Base-by-base conservation (phyloP, 495 filamentous ascomycete species). In the Penicillium parvum region DNA sequence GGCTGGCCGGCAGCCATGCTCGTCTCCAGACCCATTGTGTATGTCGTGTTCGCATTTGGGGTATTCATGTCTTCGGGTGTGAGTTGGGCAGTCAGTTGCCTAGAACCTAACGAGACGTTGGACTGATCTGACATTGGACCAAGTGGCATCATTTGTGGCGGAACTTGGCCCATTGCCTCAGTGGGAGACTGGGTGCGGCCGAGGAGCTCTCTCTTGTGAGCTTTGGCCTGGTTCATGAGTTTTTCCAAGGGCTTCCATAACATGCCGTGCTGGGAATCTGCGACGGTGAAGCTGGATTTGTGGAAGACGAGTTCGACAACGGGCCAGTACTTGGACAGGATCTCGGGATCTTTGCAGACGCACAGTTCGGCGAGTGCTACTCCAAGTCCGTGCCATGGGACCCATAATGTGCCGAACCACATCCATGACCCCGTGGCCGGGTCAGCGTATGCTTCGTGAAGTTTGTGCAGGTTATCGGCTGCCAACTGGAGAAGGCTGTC, bases 191-290 rank as follows among this genome's bases (percentile, higher is more conserved):
- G 23, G 14, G 16, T 11, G n/a, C n/a, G n/a, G 3, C 37, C 45
- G 9, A 53, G 27, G 16, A 61, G 37, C 15, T 61, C 43, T 16
- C 58, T 43, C 34, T 55, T 63, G 5, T 41, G 50, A 1, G 49
- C 20, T 9, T 44, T 52, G 0, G 66, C 69, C 30, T 63, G 68
- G 4, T 40, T 62, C 68, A 84, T 81, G 12, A 91, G 66, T 46
- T 83, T 88, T 32, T 72, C 72, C 34, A 91, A 64, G 1, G 85
- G 85, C 28, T 77, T 70, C 84, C 85, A 91, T 1, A 90, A 69
- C 53, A 75, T 79, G 2, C 73, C 76, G 11, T 74, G 69, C 45
- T 72, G 73, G 17, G 74, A 69, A 22, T 82, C 69, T 7, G 74
- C 76, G 30, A 77, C 58, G 0, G 67, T 49, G 22, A 72, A 64